Percentiles rank a stretch among this genome's conserved stretches.
phyloP scores from a whole-genome alignment of 805 yeast genomes.

The Ogataea angusta region DNA sequence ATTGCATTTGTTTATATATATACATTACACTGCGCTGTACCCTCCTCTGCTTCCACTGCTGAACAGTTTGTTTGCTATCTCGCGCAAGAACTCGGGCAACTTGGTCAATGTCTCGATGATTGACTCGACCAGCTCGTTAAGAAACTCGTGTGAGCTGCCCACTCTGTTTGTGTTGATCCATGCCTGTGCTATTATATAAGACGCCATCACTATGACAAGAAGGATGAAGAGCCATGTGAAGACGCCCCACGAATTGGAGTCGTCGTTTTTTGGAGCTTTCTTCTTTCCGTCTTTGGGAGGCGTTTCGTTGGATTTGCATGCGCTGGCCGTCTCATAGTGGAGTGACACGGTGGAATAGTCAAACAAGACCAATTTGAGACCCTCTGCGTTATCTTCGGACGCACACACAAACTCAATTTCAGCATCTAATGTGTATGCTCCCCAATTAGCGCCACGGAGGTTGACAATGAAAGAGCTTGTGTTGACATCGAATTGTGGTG shows the following conservation, averaged over 20 bases:
- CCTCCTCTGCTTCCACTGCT: conserved; percentile 75
- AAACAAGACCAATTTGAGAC: conserved; percentile 36
- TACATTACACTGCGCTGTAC: conserved; percentile 77
- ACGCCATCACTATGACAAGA: conserved; percentile 63
- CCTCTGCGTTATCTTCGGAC: conserved; percentile 24
- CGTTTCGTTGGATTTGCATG: conserved; percentile 33
- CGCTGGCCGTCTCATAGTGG: conserved; percentile 36
- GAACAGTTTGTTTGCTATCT: conserved; percentile 62
- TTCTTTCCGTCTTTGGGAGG: conserved; percentile 29
- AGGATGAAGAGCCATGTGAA: conserved; percentile 79
- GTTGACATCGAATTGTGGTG: conserved; percentile 31
- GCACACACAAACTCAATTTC: conserved; percentile 48
- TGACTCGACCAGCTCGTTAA: conserved; percentile 70
- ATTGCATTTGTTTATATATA: not conserved
- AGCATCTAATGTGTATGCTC: conserved; percentile 50
- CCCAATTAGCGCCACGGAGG: conserved; percentile 67
- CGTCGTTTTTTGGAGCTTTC: conserved; percentile 29
- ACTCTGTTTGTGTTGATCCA: conserved; percentile 68
- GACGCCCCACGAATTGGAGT: conserved; percentile 68
- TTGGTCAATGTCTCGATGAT: conserved; percentile 54
- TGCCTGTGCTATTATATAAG: conserved; percentile 69
- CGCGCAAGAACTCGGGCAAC: conserved; percentile 63
- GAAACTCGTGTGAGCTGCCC: conserved; percentile 65
- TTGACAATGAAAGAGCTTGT: conserved; percentile 35
- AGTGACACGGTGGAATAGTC: conserved; percentile 34